A percentile compares a stretch with the other conserved stretches of the same genome.
Conservation (phyloP, 1,284 basidiomycete species). For the Ustilago sp. region DNA sequence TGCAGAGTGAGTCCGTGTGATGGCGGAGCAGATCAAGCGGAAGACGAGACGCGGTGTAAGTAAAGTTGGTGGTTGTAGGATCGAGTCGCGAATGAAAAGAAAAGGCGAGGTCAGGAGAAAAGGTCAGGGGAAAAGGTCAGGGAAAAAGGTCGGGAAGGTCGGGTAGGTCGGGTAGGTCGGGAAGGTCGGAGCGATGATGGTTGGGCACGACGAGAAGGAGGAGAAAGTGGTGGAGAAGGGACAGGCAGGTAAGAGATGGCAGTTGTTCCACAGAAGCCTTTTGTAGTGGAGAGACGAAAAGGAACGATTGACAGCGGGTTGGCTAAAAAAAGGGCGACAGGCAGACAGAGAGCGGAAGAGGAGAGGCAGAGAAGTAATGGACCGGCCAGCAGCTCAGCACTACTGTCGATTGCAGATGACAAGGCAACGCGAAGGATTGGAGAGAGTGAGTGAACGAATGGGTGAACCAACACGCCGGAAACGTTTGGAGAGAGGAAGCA, state of each 20-base stretch:
- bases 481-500: background rate
- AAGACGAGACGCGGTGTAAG: background rate
- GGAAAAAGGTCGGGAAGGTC: too few species aligned
- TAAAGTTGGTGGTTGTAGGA: background rate
- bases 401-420: background rate
- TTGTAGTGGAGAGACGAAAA: slow-evolving; percentile 1
- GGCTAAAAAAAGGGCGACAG: background rate
- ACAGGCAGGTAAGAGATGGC: background rate
- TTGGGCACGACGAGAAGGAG: background rate
- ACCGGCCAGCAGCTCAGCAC: background rate
- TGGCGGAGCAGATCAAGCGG: too few species aligned
- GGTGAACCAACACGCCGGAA: slow-evolving; percentile 10
- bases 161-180: too few species aligned
- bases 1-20: background rate
- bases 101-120: background rate
- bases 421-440: background rate
- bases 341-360: too few species aligned
- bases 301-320: background rate
- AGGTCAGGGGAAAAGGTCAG: background rate
- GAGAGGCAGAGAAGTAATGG: background rate
- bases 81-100: background rate
- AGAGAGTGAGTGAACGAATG: background rate
- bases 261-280: slow-evolving; percentile 7
- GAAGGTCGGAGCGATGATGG: too few species aligned
- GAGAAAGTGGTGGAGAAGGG: background rate